Conservation (phyloP, 1,284 basidiomycete species). For the Amylostereum chailletii region DNA sequence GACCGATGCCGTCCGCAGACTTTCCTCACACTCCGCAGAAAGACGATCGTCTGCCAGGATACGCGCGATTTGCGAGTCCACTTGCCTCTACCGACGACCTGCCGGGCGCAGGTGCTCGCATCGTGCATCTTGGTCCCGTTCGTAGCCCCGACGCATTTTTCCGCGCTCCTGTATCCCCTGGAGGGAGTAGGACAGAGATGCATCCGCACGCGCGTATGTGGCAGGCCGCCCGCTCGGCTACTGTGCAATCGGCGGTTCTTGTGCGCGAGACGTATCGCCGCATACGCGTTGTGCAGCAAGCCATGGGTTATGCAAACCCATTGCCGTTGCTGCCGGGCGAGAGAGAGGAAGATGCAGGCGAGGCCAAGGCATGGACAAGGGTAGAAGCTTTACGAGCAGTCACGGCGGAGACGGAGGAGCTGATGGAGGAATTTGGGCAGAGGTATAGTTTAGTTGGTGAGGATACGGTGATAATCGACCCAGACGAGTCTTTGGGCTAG, state of each 20-base stretch:
- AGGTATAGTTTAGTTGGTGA: slow-evolving; percentile 1
- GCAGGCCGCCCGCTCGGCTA: slow-evolving; percentile 12
- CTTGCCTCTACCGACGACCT: slow-evolving; percentile 25
- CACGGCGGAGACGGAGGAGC: slow-evolving; percentile 40
- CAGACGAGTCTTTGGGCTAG: too few species aligned
- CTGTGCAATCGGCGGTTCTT: slow-evolving; percentile 39
- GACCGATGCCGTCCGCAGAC: slow-evolving; percentile 14
- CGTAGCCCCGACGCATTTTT: slow-evolving; percentile 24
- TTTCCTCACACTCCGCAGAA: slow-evolving; percentile 17
- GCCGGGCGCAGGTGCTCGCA: slow-evolving; percentile 33
- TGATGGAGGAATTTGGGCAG: slow-evolving; percentile 52
- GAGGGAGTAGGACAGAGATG: slow-evolving; percentile 14
- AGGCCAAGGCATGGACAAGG: slow-evolving; percentile 44
- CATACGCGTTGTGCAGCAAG: slow-evolving; percentile 51
- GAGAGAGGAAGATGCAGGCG: slow-evolving; percentile 16
- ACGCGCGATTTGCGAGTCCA: slow-evolving; percentile 28
- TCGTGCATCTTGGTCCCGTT: slow-evolving; percentile 56
- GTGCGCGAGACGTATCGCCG: slow-evolving; percentile 46
- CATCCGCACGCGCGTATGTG: neutral
- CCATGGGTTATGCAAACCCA: slow-evolving; percentile 50
- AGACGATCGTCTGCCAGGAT: slow-evolving; percentile 33
- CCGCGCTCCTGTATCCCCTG: slow-evolving; percentile 26
- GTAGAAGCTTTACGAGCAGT: slow-evolving; percentile 42
- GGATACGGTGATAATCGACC: too few species aligned
- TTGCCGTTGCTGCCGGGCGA: slow-evolving; percentile 32